phyloP scores from a whole-genome alignment of 2,329 filamentous ascomycete genomes.

The Neofusicoccum sp. region DNA sequence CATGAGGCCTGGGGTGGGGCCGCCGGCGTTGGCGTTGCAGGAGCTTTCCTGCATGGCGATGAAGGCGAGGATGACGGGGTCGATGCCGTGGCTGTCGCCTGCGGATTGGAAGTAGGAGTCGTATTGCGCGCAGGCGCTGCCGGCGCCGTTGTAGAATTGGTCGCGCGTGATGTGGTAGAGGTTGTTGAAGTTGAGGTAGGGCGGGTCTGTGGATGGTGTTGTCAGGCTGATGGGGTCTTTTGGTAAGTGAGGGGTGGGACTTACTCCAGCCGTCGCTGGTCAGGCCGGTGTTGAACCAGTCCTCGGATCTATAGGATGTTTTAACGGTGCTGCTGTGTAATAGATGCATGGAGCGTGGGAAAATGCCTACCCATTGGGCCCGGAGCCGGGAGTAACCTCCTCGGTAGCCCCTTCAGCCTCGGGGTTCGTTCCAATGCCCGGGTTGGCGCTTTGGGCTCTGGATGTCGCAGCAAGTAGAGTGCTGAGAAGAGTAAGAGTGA shows the following conservation, averaged over 20 bases:
- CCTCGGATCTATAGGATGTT: conserved; percentile 31
- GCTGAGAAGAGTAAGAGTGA: neutral
- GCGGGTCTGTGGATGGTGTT: conserved; percentile 26
- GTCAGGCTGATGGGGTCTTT: no score
- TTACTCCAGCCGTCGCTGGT: conserved; percentile 32
- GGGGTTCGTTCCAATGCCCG: conserved; percentile 12
- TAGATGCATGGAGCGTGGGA: neutral
- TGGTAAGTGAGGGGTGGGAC: no score
- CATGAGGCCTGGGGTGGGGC: conserved; percentile 40
- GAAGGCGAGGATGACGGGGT: conserved; percentile 40
- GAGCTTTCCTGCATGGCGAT: conserved; percentile 41
- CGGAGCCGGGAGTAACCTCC: conserved; percentile 23
- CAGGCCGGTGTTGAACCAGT: conserved; percentile 37
- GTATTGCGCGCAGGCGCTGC: conserved; percentile 34
- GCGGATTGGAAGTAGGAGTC: conserved; percentile 38
- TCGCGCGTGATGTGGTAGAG: conserved; percentile 32
- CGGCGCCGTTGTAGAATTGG: conserved; percentile 32
- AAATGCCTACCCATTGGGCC: conserved; percentile 22
- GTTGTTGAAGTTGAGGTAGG: conserved; percentile 36
- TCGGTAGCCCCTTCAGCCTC: conserved; percentile 22
- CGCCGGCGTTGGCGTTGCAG: conserved; percentile 40
- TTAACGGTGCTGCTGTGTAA: conserved; percentile 23
- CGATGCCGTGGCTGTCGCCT: conserved; percentile 35
- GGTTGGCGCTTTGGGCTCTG: neutral
- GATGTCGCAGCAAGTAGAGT: neutral